Percentiles rank a stretch among this genome's conserved stretches.
phyloP scores from a whole-genome alignment of 2,329 filamentous ascomycete species.

The Fusarium veterinarium region DNA sequence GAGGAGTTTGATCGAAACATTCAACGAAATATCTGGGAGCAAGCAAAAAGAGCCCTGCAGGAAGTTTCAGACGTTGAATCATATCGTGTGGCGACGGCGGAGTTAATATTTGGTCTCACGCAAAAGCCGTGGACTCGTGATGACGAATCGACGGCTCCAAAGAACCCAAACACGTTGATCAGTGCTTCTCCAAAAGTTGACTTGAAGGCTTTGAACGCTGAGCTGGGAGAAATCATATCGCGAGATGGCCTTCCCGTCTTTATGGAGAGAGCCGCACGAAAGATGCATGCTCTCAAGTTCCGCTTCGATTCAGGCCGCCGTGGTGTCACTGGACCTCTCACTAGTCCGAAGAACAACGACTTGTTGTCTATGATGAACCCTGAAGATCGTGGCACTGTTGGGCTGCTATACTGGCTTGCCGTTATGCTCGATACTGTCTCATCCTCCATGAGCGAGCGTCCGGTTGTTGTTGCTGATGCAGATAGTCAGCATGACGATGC shows the following conservation, averaged over 20 bases:
- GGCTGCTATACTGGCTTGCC: conserved; percentile 67
- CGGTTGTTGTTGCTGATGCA: conserved; percentile 52
- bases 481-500: conserved; percentile 51
- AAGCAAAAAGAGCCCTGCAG: conserved; percentile 49
- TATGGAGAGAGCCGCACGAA: conserved; percentile 41
- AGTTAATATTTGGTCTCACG: conserved; percentile 53
- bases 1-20: conserved; percentile 53
- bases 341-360: background rate
- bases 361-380: conserved; percentile 7
- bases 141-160: conserved; percentile 1
- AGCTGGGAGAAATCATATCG: conserved; percentile 38
- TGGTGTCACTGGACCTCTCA: conserved; percentile 12
- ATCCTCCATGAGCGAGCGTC: conserved; percentile 60
- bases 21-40: conserved; percentile 52
- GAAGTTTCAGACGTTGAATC: conserved; percentile 51
- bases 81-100: conserved; percentile 52
- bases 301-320: conserved; percentile 35
- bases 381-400: conserved; percentile 57
- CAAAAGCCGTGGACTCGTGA: conserved; percentile 46
- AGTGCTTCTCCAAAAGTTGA: conserved; percentile 19
- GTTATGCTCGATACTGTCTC: conserved; percentile 70
- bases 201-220: conserved; percentile 9
- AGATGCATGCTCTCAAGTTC: conserved; percentile 45
- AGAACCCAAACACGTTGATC: background rate
- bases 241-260: conserved; percentile 36